These are phyloP conservation scores for Lasiosphaeria hispida DNA, from an alignment of 495 filamentous ascomycete genomes.

Conservation along the genomic window DNA sequence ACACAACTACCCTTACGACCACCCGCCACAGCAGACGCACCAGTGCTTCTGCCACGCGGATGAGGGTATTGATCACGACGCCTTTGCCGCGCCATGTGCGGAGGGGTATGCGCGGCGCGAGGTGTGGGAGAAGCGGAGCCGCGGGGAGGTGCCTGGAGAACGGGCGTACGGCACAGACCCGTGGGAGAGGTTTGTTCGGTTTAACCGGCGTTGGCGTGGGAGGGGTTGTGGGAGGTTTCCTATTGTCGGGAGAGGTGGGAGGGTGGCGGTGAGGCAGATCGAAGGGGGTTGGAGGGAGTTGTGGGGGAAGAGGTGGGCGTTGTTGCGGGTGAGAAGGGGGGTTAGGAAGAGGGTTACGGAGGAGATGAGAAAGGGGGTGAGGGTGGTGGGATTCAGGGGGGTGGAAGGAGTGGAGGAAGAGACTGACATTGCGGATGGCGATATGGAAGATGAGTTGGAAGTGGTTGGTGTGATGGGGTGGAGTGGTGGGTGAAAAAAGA, in stretches of 20 bases:
- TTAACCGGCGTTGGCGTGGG: constrained; percentile 14
- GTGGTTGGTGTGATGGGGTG: too few relatives aligned
- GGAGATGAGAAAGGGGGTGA: not conserved
- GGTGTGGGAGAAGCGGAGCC: not conserved
- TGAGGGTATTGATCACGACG: constrained; percentile 12
- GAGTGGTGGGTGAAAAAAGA: too few relatives aligned
- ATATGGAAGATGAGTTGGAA: too few relatives aligned
- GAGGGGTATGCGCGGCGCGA: constrained; percentile 3
- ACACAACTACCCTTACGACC: constrained; percentile 7
- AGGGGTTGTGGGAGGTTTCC: constrained; percentile 3
- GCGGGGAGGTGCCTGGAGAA: not conserved
- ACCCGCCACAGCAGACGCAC: constrained; percentile 12
- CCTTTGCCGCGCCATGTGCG: constrained; percentile 6
- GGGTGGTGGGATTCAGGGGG: not conserved
- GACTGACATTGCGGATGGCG: too few relatives aligned
- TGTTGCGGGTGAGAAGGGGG: not conserved
- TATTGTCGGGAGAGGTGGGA: not conserved
- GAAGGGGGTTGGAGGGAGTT: not conserved
- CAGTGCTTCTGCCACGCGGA: constrained; percentile 14
- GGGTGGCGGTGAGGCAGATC: not conserved
- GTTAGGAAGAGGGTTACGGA: not conserved
- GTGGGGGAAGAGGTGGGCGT: too few relatives aligned
- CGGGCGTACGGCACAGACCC: not conserved
- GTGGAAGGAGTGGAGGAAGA: not conserved
- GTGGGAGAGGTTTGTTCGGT: constrained; percentile 17